Conservation (phyloP, 768 basidiomycete species). For the Leccinum sublutescens region DNA sequence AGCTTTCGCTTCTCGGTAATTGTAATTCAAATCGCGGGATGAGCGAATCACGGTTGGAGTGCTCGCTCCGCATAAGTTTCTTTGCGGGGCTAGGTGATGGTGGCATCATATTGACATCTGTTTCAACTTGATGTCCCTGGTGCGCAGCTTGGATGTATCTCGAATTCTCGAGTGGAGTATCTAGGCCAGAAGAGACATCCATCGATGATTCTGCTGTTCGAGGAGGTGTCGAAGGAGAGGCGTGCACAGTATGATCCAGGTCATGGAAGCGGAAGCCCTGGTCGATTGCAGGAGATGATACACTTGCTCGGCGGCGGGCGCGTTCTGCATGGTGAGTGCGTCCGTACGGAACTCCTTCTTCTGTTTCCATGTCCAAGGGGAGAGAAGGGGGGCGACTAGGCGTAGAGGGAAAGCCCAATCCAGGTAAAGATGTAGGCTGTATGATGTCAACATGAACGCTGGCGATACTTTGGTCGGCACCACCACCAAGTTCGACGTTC, state of each 20-base stretch:
- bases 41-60: constrained; percentile 28
- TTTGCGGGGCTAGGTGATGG: constrained; percentile 50
- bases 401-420: constrained; percentile 30
- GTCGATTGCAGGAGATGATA: constrained; percentile 32
- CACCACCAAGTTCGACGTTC: constrained; percentile 43
- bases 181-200: constrained; percentile 13
- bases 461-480: constrained; percentile 55
- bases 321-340: constrained; percentile 61
- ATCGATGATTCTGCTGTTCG: constrained; percentile 24
- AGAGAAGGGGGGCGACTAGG: constrained; percentile 40
- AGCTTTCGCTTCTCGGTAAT: constrained; percentile 18
- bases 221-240: constrained; percentile 25
- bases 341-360: constrained; percentile 63
- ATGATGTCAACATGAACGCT: constrained; percentile 74
- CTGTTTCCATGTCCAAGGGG: constrained; percentile 55
- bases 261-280: constrained; percentile 39
- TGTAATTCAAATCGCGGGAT: constrained; percentile 36
- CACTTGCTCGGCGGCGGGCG: constrained; percentile 33
- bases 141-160: constrained; percentile 38
- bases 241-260: constrained; percentile 14
- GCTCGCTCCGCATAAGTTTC: constrained; percentile 14
- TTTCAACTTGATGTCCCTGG: constrained; percentile 33
- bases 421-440: constrained; percentile 30
- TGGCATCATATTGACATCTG: constrained; percentile 44
- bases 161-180: constrained; percentile 36